These are phyloP conservation scores for Trichosphaerium sp. DNA, from an alignment of 78 protist species.

Conservation along the genomic window DNA sequence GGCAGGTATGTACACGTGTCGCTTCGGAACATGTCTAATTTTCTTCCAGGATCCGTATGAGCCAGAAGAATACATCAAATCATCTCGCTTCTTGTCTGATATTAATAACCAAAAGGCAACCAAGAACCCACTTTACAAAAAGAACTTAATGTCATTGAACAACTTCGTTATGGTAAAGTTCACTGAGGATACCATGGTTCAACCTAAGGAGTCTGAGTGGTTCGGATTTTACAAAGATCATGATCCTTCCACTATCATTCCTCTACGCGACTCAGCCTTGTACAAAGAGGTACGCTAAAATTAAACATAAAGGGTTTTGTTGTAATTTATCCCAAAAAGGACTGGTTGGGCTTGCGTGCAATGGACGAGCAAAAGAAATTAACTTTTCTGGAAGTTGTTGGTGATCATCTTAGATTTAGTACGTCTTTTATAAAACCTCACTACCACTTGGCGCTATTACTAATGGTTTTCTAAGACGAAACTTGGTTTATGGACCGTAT, in stretches of 20 bases:
- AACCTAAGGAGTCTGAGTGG: slow-evolving; percentile 47
- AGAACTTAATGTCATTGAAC: slow-evolving; percentile 18
- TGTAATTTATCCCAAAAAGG: slow-evolving; percentile 3
- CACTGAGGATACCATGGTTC: slow-evolving; percentile 46
- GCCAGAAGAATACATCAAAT: slow-evolving; percentile 9
- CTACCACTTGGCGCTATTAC: no score
- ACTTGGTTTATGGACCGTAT: no score
- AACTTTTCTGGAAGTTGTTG: slow-evolving; percentile 7
- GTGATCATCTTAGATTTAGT: background rate
- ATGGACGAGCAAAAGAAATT: slow-evolving; percentile 10
- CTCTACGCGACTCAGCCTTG: background rate
- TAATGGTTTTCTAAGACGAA: no score
- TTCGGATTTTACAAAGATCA: background rate
- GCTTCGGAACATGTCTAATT: slow-evolving; percentile 7
- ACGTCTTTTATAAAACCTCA: background rate
- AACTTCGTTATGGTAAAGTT: slow-evolving; percentile 44
- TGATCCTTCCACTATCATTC: background rate
- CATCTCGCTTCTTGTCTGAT: slow-evolving; percentile 39
- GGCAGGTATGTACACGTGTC: slow-evolving; percentile 33
- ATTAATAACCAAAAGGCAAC: slow-evolving; percentile 29
- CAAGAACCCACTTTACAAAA: slow-evolving; percentile 50
- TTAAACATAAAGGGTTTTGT: background rate
- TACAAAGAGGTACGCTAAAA: slow-evolving; percentile 1
- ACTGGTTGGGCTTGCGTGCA: slow-evolving; percentile 3
- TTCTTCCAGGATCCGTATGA: background rate